These are phyloP conservation scores for Suillus weaverae DNA, from an alignment of 768 basidiomycete species.

Conservation along the genomic window DNA sequence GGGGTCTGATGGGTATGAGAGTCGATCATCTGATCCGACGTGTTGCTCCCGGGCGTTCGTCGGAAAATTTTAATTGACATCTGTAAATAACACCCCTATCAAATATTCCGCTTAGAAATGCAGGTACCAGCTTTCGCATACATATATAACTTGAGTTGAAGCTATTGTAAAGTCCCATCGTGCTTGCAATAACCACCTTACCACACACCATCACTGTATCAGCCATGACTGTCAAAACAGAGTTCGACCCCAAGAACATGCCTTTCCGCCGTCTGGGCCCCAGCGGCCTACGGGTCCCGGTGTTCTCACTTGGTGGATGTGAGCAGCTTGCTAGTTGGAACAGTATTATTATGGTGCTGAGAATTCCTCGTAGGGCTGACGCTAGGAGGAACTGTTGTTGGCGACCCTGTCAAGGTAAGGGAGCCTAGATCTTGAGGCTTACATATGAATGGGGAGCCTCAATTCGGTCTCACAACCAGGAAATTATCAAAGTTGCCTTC, in stretches of 20 bases:
- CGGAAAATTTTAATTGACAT: background rate
- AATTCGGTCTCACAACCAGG: constrained; percentile 25
- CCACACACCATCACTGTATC: background rate
- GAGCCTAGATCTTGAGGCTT: background rate
- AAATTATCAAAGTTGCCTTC: constrained; percentile 54
- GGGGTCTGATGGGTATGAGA: background rate
- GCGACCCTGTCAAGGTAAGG: constrained; percentile 50
- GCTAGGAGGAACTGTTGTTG: constrained; percentile 45
- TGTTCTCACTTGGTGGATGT: constrained; percentile 56
- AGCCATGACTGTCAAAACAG: constrained; percentile 28
- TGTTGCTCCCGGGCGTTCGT: background rate
- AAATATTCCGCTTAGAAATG: constrained; percentile 15
- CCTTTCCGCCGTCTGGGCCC: constrained; percentile 43
- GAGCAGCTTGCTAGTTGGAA: constrained; percentile 4
- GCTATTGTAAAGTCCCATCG: background rate
- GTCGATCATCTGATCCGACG: too few relatives aligned
- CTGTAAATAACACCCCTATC: background rate
- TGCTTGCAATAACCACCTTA: background rate
- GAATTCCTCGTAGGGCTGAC: constrained; percentile 38
- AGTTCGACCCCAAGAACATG: constrained; percentile 41
- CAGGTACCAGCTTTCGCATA: background rate
- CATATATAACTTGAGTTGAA: constrained; percentile 19
- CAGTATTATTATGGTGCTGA: constrained; percentile 2
- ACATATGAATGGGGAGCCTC: background rate
- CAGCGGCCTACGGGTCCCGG: constrained; percentile 49